A percentile compares a stretch with the other conserved stretches of the same genome.
phyloP scores from a whole-genome alignment of 1,284 basidiomycete genomes.

The Caloboletus inedulis region DNA sequence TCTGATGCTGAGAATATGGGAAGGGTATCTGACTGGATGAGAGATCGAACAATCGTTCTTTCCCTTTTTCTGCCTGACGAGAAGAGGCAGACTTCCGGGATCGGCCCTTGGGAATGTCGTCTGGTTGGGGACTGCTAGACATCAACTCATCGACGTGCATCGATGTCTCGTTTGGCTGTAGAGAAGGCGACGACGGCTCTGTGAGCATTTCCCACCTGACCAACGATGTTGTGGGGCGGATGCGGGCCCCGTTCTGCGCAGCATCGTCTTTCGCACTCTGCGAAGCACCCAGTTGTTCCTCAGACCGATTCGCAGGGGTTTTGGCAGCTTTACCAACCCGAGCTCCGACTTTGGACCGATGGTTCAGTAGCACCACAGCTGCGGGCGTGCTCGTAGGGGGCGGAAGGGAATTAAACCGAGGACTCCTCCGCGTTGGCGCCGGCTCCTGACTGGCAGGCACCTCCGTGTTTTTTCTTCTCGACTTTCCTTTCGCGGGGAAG shows the following conservation, averaged over 20 bases:
- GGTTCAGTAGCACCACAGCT: slow-evolving; percentile 2
- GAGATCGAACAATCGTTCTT: slow-evolving; percentile 40
- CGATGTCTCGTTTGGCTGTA: slow-evolving; percentile 18
- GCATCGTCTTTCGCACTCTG: not conserved
- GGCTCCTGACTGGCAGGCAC: slow-evolving; percentile 12
- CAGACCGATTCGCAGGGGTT: slow-evolving; percentile 13
- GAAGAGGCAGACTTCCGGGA: slow-evolving; percentile 2
- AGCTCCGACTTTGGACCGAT: not conserved
- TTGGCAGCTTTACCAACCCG: slow-evolving; percentile 8
- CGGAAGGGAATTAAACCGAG: slow-evolving; percentile 8
- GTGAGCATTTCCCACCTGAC: slow-evolving; percentile 27
- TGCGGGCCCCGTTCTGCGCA: not conserved
- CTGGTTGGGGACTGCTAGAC: slow-evolving; percentile 34
- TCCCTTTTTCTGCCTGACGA: slow-evolving; percentile 4
- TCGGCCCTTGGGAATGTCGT: not conserved
- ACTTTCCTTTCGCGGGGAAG: slow-evolving; percentile 1
- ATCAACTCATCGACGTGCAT: slow-evolving; percentile 39
- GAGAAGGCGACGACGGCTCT: slow-evolving; percentile 22
- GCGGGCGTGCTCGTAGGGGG: slow-evolving; percentile 10
- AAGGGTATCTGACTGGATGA: slow-evolving; percentile 45
- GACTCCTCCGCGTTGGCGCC: slow-evolving; percentile 11
- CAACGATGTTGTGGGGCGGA: slow-evolving; percentile 14
- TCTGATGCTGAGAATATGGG: slow-evolving; percentile 44
- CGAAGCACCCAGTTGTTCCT: not conserved
- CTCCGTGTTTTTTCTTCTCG: not conserved